Evolutionary conservation across 139 green algal species (phyloP).

Genomic region (Pleodorina starrii): DNA sequence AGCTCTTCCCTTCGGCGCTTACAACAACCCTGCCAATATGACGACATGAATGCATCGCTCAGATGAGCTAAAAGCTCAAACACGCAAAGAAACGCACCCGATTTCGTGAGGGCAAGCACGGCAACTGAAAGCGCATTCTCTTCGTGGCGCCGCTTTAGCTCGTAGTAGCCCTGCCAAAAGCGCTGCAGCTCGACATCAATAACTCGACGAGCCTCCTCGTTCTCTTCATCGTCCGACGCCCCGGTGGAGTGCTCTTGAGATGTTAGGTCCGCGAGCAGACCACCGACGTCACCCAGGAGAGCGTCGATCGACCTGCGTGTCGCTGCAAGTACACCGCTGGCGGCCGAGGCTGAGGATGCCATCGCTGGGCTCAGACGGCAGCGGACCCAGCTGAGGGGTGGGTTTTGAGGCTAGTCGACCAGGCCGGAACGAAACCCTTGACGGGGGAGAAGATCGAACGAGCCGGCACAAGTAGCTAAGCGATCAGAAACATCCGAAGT

Average conservation of each 20-base stretch:
- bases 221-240: background rate
- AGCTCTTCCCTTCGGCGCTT: too few species aligned
- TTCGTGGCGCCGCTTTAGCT: slow-evolving; percentile 50
- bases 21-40: too few species aligned
- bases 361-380: background rate
- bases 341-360: background rate
- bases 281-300: background rate
- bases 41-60: too few species aligned
- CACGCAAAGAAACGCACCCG: background rate
- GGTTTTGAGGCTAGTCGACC: too few species aligned
- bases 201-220: slow-evolving; percentile 13
- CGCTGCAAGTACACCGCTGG: background rate
- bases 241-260: background rate
- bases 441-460: too few species aligned
- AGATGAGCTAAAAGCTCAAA: too few species aligned
- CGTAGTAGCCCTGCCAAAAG: slow-evolving; percentile 55
- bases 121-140: slow-evolving; percentile 61
- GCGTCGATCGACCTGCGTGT: background rate
- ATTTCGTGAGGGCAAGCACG: slow-evolving; percentile 75
- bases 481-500: too few species aligned
- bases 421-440: too few species aligned
- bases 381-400: too few species aligned
- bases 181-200: slow-evolving; percentile 50
- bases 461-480: too few species aligned
- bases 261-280: slow-evolving; percentile 16